Evolutionary conservation across 805 yeast genomes (phyloP), one percentile per base, ranked within the genome.

Genomic region (Candida taoyuanica): DNA sequence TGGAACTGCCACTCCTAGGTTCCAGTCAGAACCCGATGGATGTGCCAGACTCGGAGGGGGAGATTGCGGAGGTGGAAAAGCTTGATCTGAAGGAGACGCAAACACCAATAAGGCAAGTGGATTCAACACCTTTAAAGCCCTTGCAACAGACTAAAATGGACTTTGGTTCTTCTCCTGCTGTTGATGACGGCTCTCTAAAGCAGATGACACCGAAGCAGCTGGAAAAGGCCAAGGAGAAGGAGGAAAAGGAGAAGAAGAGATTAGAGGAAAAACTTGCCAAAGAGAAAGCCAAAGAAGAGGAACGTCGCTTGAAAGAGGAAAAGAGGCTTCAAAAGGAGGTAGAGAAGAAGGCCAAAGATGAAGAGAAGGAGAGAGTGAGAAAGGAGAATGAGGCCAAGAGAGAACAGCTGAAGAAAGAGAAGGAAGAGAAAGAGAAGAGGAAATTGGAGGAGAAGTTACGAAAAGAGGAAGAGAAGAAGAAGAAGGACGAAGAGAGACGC

Each of bases 281-380:
- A 13, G 40, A 39, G 14, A 20, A 15, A 17, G 36, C 26, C 11
- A 40, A 54, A 25, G 46, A 59, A 60, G 34, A 39, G 44, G 64
- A 51, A 52, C 64, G 39, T 65, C 64, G 43, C 51, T 48, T 36
- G 49, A 48, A 29, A 52, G 46, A 56, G 62, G 48, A 47, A 62
- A 37, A 58, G 42, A 36, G 44, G 39, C 40, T 54, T 35, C 43
- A 44, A 35, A 37, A 46, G 43, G 48, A 52, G 36, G 51, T 40
- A 32, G 47, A 40, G 51, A 49, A 50, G 23, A 46, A 42, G 29
- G 41, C 48, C 39, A 36, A 53, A 38, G 40, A 39, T 30, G 31
- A 41, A 20, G 37, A 50, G 39, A 40, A 57, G 50, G 52, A 47
- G 56, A 33, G 21, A 27, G 13, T 7, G 21, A 26, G n/a, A 28